Evolutionary conservation across 305 asterid species (phyloP).

Genomic region (Stenogyne calaminthoides): DNA sequence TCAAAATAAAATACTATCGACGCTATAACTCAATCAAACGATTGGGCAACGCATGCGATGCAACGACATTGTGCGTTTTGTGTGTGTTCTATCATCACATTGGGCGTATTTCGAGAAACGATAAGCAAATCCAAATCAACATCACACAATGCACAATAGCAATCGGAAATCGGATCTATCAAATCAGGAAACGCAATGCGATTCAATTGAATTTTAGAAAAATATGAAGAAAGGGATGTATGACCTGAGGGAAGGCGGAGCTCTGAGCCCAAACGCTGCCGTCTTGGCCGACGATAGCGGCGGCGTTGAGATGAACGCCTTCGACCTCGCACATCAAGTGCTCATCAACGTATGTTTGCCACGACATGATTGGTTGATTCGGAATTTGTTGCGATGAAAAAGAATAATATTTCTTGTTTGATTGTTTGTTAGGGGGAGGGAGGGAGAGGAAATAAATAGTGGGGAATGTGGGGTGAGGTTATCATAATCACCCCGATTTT

Average conservation of each 20-base stretch:
- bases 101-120: background rate
- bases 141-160: background rate
- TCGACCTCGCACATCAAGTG: constrained; percentile 58
- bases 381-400: background rate
- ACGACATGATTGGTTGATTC: constrained; percentile 39
- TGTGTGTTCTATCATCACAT: background rate
- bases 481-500: constrained; percentile 8
- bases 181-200: background rate
- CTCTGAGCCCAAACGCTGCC: constrained; percentile 62
- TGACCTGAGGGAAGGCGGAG: constrained; percentile 50
- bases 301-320: constrained; percentile 45
- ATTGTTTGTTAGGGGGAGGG: background rate
- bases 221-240: no score
- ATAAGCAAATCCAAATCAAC: background rate
- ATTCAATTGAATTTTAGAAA: background rate
- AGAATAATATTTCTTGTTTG: background rate
- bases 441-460: constrained; percentile 20
- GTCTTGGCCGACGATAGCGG: constrained; percentile 55
- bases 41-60: background rate
- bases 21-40: background rate
- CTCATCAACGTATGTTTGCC: constrained; percentile 56
- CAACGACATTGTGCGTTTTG: background rate
- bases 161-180: background rate
- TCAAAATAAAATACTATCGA: no score
- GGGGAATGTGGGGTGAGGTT: background rate